Percentiles rank a stretch among this genome's conserved stretches.
phyloP scores from a whole-genome alignment of 768 basidiomycete species.

The Steccherinum ochraceum region DNA sequence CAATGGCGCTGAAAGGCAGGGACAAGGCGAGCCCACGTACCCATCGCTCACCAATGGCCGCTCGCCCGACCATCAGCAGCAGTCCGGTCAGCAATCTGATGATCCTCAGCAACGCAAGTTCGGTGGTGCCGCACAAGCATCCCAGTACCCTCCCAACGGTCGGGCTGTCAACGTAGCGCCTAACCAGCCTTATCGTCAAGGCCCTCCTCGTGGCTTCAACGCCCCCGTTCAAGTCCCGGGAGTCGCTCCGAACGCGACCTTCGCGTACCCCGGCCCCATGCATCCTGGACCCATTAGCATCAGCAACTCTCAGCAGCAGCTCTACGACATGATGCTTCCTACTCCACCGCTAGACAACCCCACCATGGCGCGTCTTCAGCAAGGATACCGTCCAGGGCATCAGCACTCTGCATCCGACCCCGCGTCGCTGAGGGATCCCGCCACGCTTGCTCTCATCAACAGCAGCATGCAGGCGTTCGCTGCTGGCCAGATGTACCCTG shows the following conservation, averaged over 20 bases:
- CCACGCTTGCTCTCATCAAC: conserved; percentile 57
- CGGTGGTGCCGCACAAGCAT: conserved; percentile 19
- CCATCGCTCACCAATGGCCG: conserved; percentile 56
- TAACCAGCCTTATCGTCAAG: conserved; percentile 50
- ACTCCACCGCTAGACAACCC: conserved; percentile 49
- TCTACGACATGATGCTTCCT: conserved; percentile 77
- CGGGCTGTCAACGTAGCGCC: conserved; percentile 44
- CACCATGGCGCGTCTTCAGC: conserved; percentile 70
- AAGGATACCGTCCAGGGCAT: conserved; percentile 66
- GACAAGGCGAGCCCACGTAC: conserved; percentile 38
- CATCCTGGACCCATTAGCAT: conserved; percentile 67
- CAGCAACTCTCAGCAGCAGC: conserved; percentile 51
- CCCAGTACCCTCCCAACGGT: conserved; percentile 38
- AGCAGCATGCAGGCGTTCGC: conserved; percentile 50
- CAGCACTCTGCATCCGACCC: conserved; percentile 84
- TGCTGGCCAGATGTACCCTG: conserved; percentile 49
- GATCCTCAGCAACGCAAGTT: conserved; percentile 47
- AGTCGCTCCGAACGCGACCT: conserved; percentile 45
- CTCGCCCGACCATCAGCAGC: conserved; percentile 46
- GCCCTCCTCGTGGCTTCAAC: conserved; percentile 45
- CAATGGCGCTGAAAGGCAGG: conserved; percentile 21
- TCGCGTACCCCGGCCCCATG: conserved; percentile 36
- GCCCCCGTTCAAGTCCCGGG: conserved; percentile 36
- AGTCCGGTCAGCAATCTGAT: conserved; percentile 14
- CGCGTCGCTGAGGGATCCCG: conserved; percentile 65